Base-by-base conservation (phyloP, 2,329 filamentous ascomycete genomes). In the Aspergillus hiratsukae region DNA sequence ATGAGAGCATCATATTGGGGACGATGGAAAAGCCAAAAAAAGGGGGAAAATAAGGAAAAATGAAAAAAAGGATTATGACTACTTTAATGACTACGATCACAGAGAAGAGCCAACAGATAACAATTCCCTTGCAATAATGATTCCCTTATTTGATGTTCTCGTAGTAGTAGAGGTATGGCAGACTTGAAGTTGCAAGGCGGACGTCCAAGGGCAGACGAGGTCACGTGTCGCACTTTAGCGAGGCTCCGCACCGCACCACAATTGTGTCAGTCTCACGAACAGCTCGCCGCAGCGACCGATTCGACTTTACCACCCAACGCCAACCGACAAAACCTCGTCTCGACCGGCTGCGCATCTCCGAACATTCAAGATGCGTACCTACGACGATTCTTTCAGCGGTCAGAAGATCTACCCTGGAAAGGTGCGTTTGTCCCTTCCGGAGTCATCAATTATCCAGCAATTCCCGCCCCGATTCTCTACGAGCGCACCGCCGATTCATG, bases 341-440 rank as follows among this genome's bases (percentile, higher is more conserved):
- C 63, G 62, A 69, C 68, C 72, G 72, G 71, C 71, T 71, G 71
- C 75, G 74, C 75, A 76, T 75, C 73, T 67, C 66, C 69, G n/a
- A 72, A 74, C 77, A 77, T 77, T 78, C 81, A 86, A 81, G 75
- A 87, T 87, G 85, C 83, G 85, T 82, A 87, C 85, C 79, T 89
- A 88, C 86, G 87, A 89, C 81, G 87, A 89, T 76, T 83, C 84
- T 73, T 89, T 89, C 84, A 87, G 83, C 79, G 87, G 86, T 74
- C 81, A 85, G 80, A 89, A 87, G 82, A 89, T 89, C 81, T 89
- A 89, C 83, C 87, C 87, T 74, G 87, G 87, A 79, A 89, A 89
- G 87, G 87, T 89, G 82, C 77, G 83, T 77, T 65, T 61, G 57
- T 57, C 62, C 58, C 61, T 54, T 59, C 37, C 19, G 28, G 19